Evolutionary conservation across 2,329 filamentous ascomycete genomes (phyloP).

Genomic region (Sporothrix phasma): DNA sequence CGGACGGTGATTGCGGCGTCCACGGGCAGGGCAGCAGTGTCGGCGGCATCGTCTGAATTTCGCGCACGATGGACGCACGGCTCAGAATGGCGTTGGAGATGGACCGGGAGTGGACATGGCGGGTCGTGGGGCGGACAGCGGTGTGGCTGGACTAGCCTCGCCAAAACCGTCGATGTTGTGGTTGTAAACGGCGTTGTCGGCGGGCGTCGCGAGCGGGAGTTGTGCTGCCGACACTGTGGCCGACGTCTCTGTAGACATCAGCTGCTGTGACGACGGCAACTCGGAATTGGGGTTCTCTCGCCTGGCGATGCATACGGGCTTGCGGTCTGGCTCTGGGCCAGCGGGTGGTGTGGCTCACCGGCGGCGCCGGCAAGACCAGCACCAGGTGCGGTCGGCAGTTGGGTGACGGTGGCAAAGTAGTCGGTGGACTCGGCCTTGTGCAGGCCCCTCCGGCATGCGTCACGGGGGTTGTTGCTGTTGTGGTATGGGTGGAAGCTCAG

Average conservation of each 20-base stretch:
- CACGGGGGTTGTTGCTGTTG: slow-evolving; percentile 26
- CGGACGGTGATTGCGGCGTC: neutral
- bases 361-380: neutral
- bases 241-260: slow-evolving; percentile 16
- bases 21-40: slow-evolving; percentile 27
- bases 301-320: slow-evolving; percentile 47
- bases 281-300: slow-evolving; percentile 23
- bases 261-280: neutral
- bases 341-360: slow-evolving; percentile 58
- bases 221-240: neutral
- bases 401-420: slow-evolving; percentile 39
- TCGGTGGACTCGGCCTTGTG: slow-evolving; percentile 46
- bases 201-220: slow-evolving; percentile 18
- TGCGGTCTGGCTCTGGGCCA: slow-evolving; percentile 63
- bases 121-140: slow-evolving; percentile 21
- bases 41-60: slow-evolving; percentile 27
- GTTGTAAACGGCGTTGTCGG: slow-evolving; percentile 17
- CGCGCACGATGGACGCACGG: slow-evolving; percentile 28
- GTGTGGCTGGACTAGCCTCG: slow-evolving; percentile 15
- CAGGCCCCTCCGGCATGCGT: slow-evolving; percentile 45
- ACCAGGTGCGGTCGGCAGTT: slow-evolving; percentile 30
- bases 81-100: slow-evolving; percentile 37
- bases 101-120: slow-evolving; percentile 37
- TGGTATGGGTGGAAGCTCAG: slow-evolving; percentile 39
- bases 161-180: slow-evolving; percentile 11